These are phyloP conservation scores for Penicillium atrosanguineum DNA, from an alignment of 495 filamentous ascomycete species.

Conservation along the genomic window DNA sequence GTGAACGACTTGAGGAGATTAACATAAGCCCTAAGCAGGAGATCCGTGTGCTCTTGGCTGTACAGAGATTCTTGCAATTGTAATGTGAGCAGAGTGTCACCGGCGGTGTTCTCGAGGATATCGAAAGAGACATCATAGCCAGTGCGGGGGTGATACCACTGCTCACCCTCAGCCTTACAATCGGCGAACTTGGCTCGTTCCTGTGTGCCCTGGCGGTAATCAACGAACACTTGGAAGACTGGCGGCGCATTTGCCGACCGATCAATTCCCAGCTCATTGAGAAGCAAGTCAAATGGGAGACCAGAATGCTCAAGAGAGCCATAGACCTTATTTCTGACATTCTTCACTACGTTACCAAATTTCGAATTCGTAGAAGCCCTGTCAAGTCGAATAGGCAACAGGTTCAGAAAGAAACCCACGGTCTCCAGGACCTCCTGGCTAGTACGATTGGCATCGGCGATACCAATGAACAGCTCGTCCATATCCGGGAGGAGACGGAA, in stretches of 20 bases:
- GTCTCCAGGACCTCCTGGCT: slow-evolving; percentile 14
- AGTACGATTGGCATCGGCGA: slow-evolving; percentile 37
- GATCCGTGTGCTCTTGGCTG: slow-evolving; percentile 1
- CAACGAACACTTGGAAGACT: slow-evolving; percentile 38
- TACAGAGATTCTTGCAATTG: slow-evolving; percentile 11
- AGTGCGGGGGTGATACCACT: slow-evolving; percentile 6
- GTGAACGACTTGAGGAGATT: not conserved
- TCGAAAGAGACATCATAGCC: slow-evolving; percentile 36
- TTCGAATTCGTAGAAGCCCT: slow-evolving; percentile 2
- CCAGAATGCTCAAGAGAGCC: slow-evolving; percentile 22
- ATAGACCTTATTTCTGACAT: slow-evolving; percentile 18
- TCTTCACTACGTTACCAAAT: slow-evolving; percentile 11
- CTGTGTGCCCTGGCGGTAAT: slow-evolving; percentile 30
- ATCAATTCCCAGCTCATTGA: slow-evolving; percentile 28
- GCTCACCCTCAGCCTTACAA: slow-evolving; percentile 16
- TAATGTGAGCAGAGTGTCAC: not conserved
- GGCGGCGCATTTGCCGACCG: slow-evolving; percentile 26
- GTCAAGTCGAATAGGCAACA: slow-evolving; percentile 38
- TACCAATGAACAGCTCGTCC: slow-evolving; percentile 29
- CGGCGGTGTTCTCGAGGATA: not conserved
- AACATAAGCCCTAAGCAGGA: slow-evolving; percentile 20
- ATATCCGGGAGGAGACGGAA: slow-evolving; percentile 5
- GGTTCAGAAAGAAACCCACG: slow-evolving; percentile 48
- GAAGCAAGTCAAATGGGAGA: slow-evolving; percentile 42
- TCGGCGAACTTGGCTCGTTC: not conserved